Percentiles rank a stretch among this genome's conserved stretches.
Evolutionary conservation across 768 basidiomycete species (phyloP).

Genomic region (Tephrocybe sp.): DNA sequence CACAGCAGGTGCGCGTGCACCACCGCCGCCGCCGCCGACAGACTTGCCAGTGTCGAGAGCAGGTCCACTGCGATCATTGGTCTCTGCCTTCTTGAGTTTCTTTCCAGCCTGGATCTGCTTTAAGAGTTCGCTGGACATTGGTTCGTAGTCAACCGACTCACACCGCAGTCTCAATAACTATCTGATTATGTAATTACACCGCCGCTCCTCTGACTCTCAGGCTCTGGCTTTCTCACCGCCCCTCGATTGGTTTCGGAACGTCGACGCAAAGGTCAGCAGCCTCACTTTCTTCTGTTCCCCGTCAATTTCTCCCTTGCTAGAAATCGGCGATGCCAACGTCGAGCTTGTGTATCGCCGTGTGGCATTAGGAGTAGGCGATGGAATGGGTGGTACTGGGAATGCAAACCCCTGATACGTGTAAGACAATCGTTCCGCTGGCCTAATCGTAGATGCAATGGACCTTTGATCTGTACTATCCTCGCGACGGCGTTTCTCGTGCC

Average conservation of each 20-base stretch:
- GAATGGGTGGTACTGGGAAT: slow-evolving; percentile 13
- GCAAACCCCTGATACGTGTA: slow-evolving; percentile 9
- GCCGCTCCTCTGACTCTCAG: too few species aligned
- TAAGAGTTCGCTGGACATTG: slow-evolving; percentile 78
- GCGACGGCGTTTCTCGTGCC: slow-evolving; percentile 11
- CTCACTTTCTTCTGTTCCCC: slow-evolving; percentile 1
- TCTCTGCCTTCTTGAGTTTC: slow-evolving; percentile 78
- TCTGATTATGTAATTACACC: slow-evolving; percentile 13
- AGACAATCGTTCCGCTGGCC: background rate
- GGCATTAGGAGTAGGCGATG: slow-evolving; percentile 1
- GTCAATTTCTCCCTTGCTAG: slow-evolving; percentile 6
- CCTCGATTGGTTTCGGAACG: background rate
- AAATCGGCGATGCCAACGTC: slow-evolving; percentile 11
- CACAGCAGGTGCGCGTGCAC: slow-evolving; percentile 36
- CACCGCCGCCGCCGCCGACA: slow-evolving; percentile 41
- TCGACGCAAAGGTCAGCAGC: slow-evolving; percentile 13
- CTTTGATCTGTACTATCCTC: background rate
- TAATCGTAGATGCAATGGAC: slow-evolving; percentile 5
- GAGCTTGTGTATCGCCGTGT: slow-evolving; percentile 12
- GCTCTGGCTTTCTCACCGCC: too few species aligned
- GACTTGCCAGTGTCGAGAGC: slow-evolving; percentile 47
- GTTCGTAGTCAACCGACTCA: slow-evolving; percentile 3
- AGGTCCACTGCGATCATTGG: slow-evolving; percentile 81
- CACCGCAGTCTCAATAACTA: background rate
- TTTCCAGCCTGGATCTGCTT: slow-evolving; percentile 84